phyloP scores from a whole-genome alignment of 1,284 basidiomycete species.

The Austroboletus novae-zelandiae region DNA sequence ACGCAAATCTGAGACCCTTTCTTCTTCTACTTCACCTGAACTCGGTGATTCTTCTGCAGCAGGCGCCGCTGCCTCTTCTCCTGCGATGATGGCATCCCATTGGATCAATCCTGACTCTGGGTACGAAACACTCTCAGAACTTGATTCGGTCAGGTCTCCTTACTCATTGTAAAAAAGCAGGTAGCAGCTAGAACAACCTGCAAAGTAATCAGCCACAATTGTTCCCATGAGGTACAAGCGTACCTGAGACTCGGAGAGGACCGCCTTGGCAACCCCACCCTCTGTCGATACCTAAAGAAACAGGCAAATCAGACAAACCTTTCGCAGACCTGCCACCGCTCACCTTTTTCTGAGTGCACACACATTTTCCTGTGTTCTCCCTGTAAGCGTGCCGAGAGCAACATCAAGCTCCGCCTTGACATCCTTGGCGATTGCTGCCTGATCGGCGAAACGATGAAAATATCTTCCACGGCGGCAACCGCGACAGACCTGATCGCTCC shows the following conservation, averaged over 20 bases:
- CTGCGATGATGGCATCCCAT: constrained; percentile 19
- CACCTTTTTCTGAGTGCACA: constrained; percentile 89
- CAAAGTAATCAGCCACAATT: not conserved
- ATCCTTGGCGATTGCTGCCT: constrained; percentile 79
- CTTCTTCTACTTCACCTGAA: constrained; percentile 17
- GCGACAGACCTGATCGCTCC: constrained; percentile 64
- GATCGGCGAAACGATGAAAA: constrained; percentile 3
- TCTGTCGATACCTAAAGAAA: constrained; percentile 69
- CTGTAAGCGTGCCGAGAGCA: constrained; percentile 62
- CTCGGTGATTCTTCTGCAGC: constrained; percentile 7
- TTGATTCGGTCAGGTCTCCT: constrained; percentile 4
- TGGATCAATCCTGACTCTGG: constrained; percentile 20
- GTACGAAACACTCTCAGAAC: constrained; percentile 9
- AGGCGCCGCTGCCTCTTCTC: constrained; percentile 15
- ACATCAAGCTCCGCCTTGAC: constrained; percentile 81
- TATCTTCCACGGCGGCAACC: not conserved
- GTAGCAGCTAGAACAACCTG: constrained; percentile 89
- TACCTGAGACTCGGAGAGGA: constrained; percentile 77
- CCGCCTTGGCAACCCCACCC: constrained; percentile 75
- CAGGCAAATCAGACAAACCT: not conserved
- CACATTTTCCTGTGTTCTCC: constrained; percentile 83
- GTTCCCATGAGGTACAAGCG: constrained; percentile 47
- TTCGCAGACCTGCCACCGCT: not conserved
- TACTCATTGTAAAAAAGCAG: constrained; percentile 71
- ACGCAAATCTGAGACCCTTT: constrained; percentile 34